Evolutionary conservation across 2,329 filamentous ascomycete species (phyloP).

Genomic region (Colletotrichum tofieldiae): DNA sequence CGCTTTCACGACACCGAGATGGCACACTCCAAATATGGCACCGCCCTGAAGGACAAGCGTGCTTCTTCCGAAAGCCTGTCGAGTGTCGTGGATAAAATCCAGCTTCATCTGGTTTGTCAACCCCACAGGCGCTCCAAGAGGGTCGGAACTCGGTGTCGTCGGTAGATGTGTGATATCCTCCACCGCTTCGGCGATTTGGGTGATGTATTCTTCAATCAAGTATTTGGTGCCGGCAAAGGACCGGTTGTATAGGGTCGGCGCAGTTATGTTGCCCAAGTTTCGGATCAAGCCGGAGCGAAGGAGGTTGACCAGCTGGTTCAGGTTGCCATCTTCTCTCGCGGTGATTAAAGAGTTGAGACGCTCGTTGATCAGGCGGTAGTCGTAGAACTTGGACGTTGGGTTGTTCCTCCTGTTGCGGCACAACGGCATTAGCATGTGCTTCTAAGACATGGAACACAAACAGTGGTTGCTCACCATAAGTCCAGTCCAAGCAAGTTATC

Average conservation of each 20-base stretch:
- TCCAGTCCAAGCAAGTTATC: slow-evolving; percentile 87
- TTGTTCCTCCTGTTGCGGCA: slow-evolving; percentile 79
- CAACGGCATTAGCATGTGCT: slow-evolving; percentile 36
- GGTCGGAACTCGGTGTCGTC: slow-evolving; percentile 63
- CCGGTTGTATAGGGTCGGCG: slow-evolving; percentile 84
- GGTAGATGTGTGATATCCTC: slow-evolving; percentile 81
- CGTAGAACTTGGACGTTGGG: slow-evolving; percentile 85
- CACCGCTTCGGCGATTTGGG: slow-evolving; percentile 85
- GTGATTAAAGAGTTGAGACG: slow-evolving; percentile 80
- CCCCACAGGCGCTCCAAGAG: slow-evolving; percentile 53
- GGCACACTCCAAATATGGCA: slow-evolving; percentile 91
- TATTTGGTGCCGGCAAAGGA: slow-evolving; percentile 92
- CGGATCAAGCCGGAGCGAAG: slow-evolving; percentile 85
- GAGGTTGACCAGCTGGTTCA: slow-evolving; percentile 83
- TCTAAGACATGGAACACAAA: slow-evolving; percentile 24
- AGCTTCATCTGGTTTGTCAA: slow-evolving; percentile 84
- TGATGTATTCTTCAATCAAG: slow-evolving; percentile 92
- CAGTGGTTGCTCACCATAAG: slow-evolving; percentile 72
- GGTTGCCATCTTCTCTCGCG: slow-evolving; percentile 79
- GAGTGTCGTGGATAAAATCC: slow-evolving; percentile 88
- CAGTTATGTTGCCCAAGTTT: slow-evolving; percentile 92
- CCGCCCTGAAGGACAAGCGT: slow-evolving; percentile 91
- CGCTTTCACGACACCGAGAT: slow-evolving; percentile 91
- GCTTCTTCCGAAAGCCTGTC: slow-evolving; percentile 89
- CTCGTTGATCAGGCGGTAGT: slow-evolving; percentile 87